A percentile compares a stretch with the other conserved stretches of the same genome.
Evolutionary conservation across 305 asterid genomes (phyloP).

Genomic region (Fraxinus ornus): DNA sequence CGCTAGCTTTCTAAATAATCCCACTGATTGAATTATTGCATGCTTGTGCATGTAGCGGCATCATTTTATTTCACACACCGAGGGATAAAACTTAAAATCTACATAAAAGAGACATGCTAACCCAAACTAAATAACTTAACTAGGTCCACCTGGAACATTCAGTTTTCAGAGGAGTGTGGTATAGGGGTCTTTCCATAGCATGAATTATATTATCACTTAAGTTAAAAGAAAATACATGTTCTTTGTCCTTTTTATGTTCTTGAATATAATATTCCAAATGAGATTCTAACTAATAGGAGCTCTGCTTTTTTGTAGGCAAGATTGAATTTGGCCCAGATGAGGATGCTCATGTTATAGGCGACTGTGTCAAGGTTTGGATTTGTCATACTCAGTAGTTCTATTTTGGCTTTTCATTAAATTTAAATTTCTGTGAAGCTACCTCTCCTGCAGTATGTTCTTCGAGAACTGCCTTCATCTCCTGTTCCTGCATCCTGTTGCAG

Average conservation of each 20-base stretch:
- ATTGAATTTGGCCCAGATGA: constrained; percentile 78
- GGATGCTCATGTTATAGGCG: constrained; percentile 98
- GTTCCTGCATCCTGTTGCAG: constrained; percentile 99
- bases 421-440: constrained; percentile 23
- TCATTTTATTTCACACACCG: background rate
- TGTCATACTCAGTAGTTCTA: constrained; percentile 14
- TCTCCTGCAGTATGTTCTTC: constrained; percentile 83
- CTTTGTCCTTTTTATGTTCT: background rate
- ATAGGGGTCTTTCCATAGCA: background rate
- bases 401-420: constrained; percentile 22
- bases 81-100: background rate
- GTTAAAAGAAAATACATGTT: background rate
- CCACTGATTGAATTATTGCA: background rate
- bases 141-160: background rate
- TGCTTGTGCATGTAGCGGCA: background rate
- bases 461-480: constrained; percentile 98
- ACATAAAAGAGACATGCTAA: background rate
- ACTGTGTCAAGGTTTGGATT: constrained; percentile 85
- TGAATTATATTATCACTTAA: background rate
- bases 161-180: background rate
- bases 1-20: background rate
- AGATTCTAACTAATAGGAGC: constrained; percentile 25
- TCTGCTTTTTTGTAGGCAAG: constrained; percentile 58
- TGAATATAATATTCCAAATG: constrained; percentile 13
- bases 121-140: background rate